Conservation (phyloP, 495 filamentous ascomycete species). For the Aspergillus olivimuriae region DNA sequence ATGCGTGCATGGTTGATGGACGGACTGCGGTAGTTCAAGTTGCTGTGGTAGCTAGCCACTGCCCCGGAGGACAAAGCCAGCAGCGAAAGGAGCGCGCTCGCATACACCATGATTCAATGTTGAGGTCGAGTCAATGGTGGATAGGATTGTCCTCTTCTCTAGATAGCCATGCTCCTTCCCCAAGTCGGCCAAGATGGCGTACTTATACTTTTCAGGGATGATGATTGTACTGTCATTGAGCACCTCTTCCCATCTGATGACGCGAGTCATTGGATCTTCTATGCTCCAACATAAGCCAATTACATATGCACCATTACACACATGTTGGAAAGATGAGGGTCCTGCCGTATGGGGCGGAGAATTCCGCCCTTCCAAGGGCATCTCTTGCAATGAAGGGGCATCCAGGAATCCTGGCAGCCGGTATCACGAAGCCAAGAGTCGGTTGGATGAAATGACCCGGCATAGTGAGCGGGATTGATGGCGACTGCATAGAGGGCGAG, state of each 20-base stretch:
- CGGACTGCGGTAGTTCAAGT: conserved; percentile 55
- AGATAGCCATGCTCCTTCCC: too few relatives aligned
- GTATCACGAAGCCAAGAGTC: conserved; percentile 3
- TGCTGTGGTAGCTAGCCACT: conserved; percentile 29
- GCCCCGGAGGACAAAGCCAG: conserved; percentile 8
- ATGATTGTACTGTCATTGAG: too few relatives aligned
- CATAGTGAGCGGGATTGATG: neutral
- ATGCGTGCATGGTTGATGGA: conserved; percentile 51
- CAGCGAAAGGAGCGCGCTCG: conserved; percentile 6
- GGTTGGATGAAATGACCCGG: neutral
- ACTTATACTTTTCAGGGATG: too few relatives aligned
- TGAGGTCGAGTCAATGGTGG: neutral
- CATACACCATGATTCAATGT: conserved; percentile 2
- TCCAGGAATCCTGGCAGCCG: neutral
- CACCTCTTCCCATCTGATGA: too few relatives aligned
- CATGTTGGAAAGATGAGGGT: neutral
- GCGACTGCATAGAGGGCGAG: neutral
- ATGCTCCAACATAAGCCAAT: conserved; percentile 1
- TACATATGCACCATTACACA: neutral
- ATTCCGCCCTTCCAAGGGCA: too few relatives aligned
- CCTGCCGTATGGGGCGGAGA: too few relatives aligned
- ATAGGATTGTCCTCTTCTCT: neutral
- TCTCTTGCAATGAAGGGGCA: too few relatives aligned
- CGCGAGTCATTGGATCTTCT: too few relatives aligned
- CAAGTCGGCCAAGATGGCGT: too few relatives aligned